Conservation (phyloP, 2,329 filamentous ascomycete genomes). For the Ambrosiella beaveri region DNA sequence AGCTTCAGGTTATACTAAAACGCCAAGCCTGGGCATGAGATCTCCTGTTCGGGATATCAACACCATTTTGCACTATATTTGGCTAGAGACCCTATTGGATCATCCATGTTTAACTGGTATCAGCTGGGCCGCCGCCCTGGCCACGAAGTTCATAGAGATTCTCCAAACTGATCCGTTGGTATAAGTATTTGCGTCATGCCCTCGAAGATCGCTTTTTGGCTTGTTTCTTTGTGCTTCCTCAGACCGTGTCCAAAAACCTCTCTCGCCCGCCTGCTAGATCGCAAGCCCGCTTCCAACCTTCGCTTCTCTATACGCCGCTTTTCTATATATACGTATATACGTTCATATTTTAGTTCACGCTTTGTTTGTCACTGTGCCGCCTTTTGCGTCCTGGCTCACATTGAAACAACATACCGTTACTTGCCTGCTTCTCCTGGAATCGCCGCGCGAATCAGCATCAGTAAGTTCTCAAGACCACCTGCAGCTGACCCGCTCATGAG, state of each 20-base stretch:
- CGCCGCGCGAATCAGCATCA: conserved; percentile 4
- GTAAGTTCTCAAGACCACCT: conserved; percentile 2
- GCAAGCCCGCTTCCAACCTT: not conserved
- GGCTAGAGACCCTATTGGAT: not conserved
- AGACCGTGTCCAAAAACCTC: conserved; percentile 6
- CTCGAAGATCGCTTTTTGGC: not conserved
- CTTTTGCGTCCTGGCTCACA: not conserved
- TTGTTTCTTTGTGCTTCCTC: not conserved
- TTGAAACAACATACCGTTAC: not conserved
- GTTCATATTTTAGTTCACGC: not conserved
- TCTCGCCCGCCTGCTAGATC: not conserved
- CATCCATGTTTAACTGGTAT: not conserved
- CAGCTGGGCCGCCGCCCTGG: not conserved
- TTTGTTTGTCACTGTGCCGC: not conserved
- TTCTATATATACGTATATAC: not conserved
- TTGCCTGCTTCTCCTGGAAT: not conserved
- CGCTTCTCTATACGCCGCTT: not conserved
- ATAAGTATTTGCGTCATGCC: conserved; percentile 1
- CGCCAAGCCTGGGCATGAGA: conserved; percentile 1
- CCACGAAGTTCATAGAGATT: not conserved
- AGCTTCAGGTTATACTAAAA: not conserved
- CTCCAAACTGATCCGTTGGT: not conserved
- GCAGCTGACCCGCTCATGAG: not conserved
- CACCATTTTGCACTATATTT: not conserved
- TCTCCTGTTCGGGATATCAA: not conserved